Conservation (phyloP, 345 rosid genomes). For the Clarkia xantiana region DNA sequence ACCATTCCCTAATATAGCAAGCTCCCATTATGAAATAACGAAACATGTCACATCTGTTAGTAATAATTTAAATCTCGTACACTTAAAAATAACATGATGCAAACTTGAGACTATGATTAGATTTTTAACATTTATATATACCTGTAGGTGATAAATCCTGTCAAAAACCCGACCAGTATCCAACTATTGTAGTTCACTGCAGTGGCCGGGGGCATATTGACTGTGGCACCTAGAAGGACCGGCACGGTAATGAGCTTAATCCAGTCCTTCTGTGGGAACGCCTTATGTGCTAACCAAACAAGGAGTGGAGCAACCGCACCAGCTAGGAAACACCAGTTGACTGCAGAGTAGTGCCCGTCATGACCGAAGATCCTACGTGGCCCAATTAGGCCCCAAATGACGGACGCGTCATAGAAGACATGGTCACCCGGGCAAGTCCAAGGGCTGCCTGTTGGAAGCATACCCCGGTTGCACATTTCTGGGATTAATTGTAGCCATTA, state of each 20-base stretch:
- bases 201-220: slow-evolving; percentile 52
- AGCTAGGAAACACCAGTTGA: slow-evolving; percentile 52
- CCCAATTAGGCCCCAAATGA: slow-evolving; percentile 58
- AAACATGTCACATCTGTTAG: too few relatives aligned
- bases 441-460: slow-evolving; percentile 44
- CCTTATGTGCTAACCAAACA: slow-evolving; percentile 45
- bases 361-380: slow-evolving; percentile 55
- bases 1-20: too few relatives aligned
- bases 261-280: slow-evolving; percentile 38
- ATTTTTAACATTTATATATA: too few relatives aligned
- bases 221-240: slow-evolving; percentile 33
- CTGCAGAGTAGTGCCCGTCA: slow-evolving; percentile 38
- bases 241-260: slow-evolving; percentile 41
- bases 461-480: slow-evolving; percentile 31
- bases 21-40: too few relatives aligned
- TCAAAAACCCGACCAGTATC: slow-evolving; percentile 35
- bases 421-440: slow-evolving; percentile 62
- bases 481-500: slow-evolving; percentile 43
- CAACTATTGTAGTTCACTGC: slow-evolving; percentile 51
- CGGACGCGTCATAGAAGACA: slow-evolving; percentile 54
- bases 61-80: too few relatives aligned
- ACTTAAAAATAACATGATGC: too few relatives aligned
- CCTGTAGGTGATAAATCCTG: slow-evolving; percentile 44
- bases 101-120: too few relatives aligned
- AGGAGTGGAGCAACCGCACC: slow-evolving; percentile 40